Conservation (phyloP, 805 yeast genomes). For the Candida andamanensis region DNA sequence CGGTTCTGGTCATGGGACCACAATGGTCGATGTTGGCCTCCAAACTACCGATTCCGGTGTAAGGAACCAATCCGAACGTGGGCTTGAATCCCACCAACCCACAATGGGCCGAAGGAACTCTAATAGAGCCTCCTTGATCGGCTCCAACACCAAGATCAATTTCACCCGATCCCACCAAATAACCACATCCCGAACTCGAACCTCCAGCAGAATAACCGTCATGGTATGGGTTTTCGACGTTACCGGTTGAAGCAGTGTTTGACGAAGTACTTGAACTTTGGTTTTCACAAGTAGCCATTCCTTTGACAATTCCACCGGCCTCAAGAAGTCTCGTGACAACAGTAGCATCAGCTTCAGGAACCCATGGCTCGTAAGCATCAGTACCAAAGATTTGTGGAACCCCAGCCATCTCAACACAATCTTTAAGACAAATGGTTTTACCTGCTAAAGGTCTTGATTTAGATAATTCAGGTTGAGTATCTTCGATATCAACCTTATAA, state of each 20-base stretch:
- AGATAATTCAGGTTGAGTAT: slow-evolving; percentile 10
- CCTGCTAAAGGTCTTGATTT: slow-evolving; percentile 9
- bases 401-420: slow-evolving; percentile 11
- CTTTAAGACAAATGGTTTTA: slow-evolving; percentile 11
- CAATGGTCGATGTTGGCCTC: slow-evolving; percentile 13
- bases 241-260: slow-evolving; percentile 13
- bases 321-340: slow-evolving; percentile 9
- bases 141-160: slow-evolving; percentile 52
- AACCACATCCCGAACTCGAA: slow-evolving; percentile 53
- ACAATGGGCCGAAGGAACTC: slow-evolving; percentile 43
- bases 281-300: slow-evolving; percentile 14
- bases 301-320: slow-evolving; percentile 12
- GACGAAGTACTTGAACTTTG: slow-evolving; percentile 13
- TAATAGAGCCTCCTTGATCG: slow-evolving; percentile 50
- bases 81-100: slow-evolving; percentile 43
- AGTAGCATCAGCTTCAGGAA: slow-evolving; percentile 13
- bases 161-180: slow-evolving; percentile 41
- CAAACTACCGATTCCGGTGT: slow-evolving; percentile 13
- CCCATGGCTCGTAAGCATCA: slow-evolving; percentile 10
- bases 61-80: slow-evolving; percentile 18
- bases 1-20: slow-evolving; percentile 14
- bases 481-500: slow-evolving; percentile 15
- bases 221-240: slow-evolving; percentile 12
- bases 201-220: slow-evolving; percentile 32
- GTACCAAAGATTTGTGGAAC: slow-evolving; percentile 15